phyloP scores from a whole-genome alignment of 2,329 filamentous ascomycete species.

The Diaporthe aspalathi region DNA sequence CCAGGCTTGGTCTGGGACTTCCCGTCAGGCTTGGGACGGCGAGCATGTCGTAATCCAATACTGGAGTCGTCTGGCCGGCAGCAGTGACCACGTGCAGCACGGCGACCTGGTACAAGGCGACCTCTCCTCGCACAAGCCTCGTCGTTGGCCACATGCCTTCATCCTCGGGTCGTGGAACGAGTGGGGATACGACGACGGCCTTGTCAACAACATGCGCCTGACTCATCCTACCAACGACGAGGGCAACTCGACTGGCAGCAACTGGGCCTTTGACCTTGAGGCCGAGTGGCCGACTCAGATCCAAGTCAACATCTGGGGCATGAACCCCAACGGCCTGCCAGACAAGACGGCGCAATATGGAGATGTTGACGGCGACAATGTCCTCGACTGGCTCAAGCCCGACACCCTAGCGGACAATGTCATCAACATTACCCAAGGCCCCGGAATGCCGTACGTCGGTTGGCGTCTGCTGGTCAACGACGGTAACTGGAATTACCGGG shows the following conservation, averaged over 20 bases:
- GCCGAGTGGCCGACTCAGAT: conserved; percentile 71
- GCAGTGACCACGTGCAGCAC: conserved; percentile 70
- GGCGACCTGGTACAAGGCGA: conserved; percentile 56
- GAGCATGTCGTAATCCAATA: conserved; percentile 68
- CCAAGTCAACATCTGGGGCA: conserved; percentile 75
- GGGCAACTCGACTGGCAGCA: conserved; percentile 52
- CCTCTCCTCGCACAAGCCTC: conserved; percentile 45
- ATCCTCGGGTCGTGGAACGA: conserved; percentile 72
- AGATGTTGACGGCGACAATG: conserved; percentile 68
- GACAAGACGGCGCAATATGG: conserved; percentile 70
- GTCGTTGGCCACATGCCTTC: conserved; percentile 72
- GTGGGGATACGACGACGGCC: conserved; percentile 71
- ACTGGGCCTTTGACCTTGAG: conserved; percentile 71
- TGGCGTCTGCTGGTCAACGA: conserved; percentile 68
- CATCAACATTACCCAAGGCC: conserved; percentile 67
- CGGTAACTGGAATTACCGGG: conserved; percentile 60
- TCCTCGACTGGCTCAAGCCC: conserved; percentile 72
- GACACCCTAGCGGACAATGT: conserved; percentile 63
- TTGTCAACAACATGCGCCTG: conserved; percentile 64
- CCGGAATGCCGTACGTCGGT: conserved; percentile 63
- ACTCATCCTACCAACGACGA: conserved; percentile 34
- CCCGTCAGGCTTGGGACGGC: conserved; percentile 31
- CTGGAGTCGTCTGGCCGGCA: conserved; percentile 68
- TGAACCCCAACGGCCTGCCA: conserved; percentile 71
- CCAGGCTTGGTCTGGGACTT: conserved; percentile 66